Evolutionary conservation across 768 basidiomycete species (phyloP).

Genomic region (Leucosporidium creatinivorum): DNA sequence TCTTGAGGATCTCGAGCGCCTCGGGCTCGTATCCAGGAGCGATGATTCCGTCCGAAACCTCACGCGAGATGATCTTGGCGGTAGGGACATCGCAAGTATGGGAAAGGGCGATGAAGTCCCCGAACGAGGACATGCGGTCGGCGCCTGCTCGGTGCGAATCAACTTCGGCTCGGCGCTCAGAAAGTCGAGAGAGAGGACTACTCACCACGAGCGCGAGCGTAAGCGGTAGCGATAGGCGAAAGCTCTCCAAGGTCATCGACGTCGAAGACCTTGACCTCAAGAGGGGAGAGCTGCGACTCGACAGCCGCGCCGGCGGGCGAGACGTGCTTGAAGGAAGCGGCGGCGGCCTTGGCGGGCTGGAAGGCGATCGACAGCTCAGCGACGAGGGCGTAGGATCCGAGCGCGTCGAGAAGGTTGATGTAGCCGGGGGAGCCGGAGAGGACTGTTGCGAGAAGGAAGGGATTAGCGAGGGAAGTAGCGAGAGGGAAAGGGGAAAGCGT

Average conservation of each 20-base stretch:
- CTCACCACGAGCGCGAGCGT: constrained; percentile 87
- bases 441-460: constrained; percentile 48
- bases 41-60: constrained; percentile 97
- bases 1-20: constrained; percentile 79
- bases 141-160: constrained; percentile 54
- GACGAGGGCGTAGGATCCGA: constrained; percentile 94
- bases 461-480: not conserved
- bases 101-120: constrained; percentile 95
- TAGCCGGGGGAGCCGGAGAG: constrained; percentile 92
- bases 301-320: constrained; percentile 96
- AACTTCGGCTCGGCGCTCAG: not conserved
- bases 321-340: constrained; percentile 99
- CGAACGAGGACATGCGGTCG: constrained; percentile 98
- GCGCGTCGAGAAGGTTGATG: constrained; percentile 94
- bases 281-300: constrained; percentile 60
- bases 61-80: constrained; percentile 93
- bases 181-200: constrained; percentile 8
- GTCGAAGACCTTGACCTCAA: constrained; percentile 88
- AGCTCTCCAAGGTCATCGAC: constrained; percentile 88
- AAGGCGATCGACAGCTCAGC: constrained; percentile 85
- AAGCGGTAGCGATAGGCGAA: constrained; percentile 81
- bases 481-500: constrained; percentile 5
- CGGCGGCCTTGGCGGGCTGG: constrained; percentile 65
- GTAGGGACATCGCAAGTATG: constrained; percentile 87
- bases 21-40: constrained; percentile 84